Conservation (phyloP, 2,329 filamentous ascomycete species). For the Talaromyces atroroseus region DNA sequence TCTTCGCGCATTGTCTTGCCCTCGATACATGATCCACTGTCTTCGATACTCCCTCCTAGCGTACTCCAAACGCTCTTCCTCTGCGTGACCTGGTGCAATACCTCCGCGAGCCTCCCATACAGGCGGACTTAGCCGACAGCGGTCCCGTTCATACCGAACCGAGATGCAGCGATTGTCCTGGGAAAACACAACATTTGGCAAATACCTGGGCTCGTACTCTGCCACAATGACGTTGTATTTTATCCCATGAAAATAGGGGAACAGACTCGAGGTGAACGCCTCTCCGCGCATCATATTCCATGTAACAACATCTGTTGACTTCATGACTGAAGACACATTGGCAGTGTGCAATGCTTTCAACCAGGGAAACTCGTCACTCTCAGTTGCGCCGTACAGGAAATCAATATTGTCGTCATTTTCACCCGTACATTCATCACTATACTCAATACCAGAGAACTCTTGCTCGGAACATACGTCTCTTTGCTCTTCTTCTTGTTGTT, state of each 20-base stretch:
- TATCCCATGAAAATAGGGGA: not conserved
- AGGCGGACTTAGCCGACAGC: not conserved
- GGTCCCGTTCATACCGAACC: not conserved
- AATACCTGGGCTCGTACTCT: slow-evolving; percentile 5
- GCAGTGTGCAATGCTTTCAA: not conserved
- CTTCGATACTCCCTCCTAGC: not conserved
- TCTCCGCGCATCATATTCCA: not conserved
- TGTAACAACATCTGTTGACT: not conserved
- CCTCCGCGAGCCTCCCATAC: slow-evolving; percentile 5
- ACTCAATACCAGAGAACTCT: not conserved
- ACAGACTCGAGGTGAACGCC: not conserved
- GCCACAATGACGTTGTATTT: not conserved
- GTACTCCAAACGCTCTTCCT: not conserved
- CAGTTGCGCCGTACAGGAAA: not conserved
- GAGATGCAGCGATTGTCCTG: not conserved
- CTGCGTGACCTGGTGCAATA: not conserved
- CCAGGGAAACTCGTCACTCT: not conserved
- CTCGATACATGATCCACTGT: slow-evolving; percentile 3
- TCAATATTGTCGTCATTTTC: not conserved
- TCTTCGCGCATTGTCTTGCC: slow-evolving; percentile 2
- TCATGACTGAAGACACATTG: not conserved
- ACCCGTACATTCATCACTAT: not conserved
- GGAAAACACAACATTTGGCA: not conserved
- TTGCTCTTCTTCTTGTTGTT: not conserved
- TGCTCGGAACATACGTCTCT: not conserved